A percentile compares a stretch with the other conserved stretches of the same genome.
These are phyloP conservation scores for Botrytis elliptica DNA, from an alignment of 2,329 filamentous ascomycete species.

Conservation along the genomic window DNA sequence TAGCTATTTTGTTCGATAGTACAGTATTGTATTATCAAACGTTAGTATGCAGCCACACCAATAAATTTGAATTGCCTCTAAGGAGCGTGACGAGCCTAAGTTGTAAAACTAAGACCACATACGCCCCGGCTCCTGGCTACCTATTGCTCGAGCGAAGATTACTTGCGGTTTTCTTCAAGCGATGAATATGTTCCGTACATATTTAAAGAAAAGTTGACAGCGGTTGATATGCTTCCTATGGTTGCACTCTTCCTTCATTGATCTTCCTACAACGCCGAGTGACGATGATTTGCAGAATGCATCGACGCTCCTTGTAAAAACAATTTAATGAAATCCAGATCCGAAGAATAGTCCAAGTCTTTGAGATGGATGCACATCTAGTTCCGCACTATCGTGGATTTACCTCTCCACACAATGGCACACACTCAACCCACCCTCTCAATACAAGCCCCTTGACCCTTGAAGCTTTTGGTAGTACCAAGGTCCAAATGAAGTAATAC, in stretches of 20 bases:
- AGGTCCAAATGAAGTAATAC: conserved; percentile 13
- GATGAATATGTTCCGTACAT: background rate
- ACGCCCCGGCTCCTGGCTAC: background rate
- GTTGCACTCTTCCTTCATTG: conserved; percentile 12
- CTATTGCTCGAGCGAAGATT: background rate
- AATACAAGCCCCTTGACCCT: conserved; percentile 3
- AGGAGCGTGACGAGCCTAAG: conserved; percentile 9
- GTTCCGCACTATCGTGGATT: conserved; percentile 17
- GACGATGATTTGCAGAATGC: conserved; percentile 21
- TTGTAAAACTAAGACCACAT: conserved; percentile 7
- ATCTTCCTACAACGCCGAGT: conserved; percentile 16
- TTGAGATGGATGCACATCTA: conserved; percentile 10
- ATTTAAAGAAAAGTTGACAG: conserved; percentile 13
- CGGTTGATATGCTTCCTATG: conserved; percentile 13
- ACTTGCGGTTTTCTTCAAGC: conserved; percentile 2
- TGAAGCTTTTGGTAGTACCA: conserved; percentile 1
- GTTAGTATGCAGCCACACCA: conserved; percentile 21
- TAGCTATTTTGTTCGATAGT: conserved; percentile 19
- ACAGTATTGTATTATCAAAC: conserved; percentile 17
- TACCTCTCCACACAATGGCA: conserved; percentile 10
- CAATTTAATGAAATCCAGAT: conserved; percentile 8
- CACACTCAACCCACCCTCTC: conserved; percentile 4
- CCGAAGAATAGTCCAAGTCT: conserved; percentile 9
- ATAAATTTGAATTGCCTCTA: conserved; percentile 15
- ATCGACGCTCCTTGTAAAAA: conserved; percentile 10